Base-by-base conservation (phyloP, 225 moss, liverwort and hornwort genomes). In the Pseudisothecium myosuroides region DNA sequence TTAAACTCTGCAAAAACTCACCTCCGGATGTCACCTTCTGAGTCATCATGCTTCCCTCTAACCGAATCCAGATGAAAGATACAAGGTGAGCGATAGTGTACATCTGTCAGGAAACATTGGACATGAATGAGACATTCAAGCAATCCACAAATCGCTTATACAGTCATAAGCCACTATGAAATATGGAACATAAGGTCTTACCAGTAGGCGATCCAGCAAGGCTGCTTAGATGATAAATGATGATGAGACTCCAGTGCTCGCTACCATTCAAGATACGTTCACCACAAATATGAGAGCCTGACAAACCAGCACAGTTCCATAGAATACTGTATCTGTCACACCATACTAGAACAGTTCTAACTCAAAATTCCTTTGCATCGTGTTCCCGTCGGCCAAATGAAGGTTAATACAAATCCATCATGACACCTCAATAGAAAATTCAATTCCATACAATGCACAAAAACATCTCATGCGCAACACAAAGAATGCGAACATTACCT, bases 11-110 rank as follows among this genome's bases (percentile, higher is more conserved):
- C 56, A 81, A 36, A 12, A 11, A 78, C 83, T 86, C 67, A 92
- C 92, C 83, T 84, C 60, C 80, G 86, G 47, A 92, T 79, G 21
- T 86, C 88, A 21, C 47, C 79, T 86, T 90, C 92, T 59, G 90
- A 73, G 52, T 43, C 83, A 26, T 41, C 83, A 79, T 90, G 54
- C 36, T 64, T 86, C 58, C 86, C 92, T 80, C 79, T 59, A 49
- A 83, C 24, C 1, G 80, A 41, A 67, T 90, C 60, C 56, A 92
- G 37, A 86, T 92, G 92, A 79, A 90, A n/a, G 7, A 92, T 83
- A 80, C 71, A 79, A 50, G 86, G 90, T 58, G 88, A 50, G 16
- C 39, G 45, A 49, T 37, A 69, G 64, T 79, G 56, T 11, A 28
- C 27, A 56, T 83, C 88, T 90, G 88, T 13, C 60, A 87, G 5